Evolutionary conservation across 1,139 yeast genomes (phyloP).

Genomic region (Meyerozyma athensensis): DNA sequence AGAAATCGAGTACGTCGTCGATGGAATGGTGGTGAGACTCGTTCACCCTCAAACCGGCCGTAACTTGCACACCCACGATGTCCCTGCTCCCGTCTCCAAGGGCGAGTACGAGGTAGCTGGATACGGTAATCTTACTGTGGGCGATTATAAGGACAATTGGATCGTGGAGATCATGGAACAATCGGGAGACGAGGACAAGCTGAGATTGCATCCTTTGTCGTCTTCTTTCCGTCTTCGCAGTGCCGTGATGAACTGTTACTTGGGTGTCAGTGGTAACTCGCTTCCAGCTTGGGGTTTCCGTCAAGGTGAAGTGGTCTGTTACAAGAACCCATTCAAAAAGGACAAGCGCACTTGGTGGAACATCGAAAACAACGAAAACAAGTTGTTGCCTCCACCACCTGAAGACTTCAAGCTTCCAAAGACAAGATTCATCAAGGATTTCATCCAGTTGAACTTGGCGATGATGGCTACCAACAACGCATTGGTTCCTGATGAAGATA

Average conservation of each 20-base stretch:
- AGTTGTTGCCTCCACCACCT: slow-evolving; percentile 67
- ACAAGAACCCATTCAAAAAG: slow-evolving; percentile 67
- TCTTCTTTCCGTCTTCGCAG: slow-evolving; percentile 76
- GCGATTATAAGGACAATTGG: slow-evolving; percentile 95
- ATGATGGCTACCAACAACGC: slow-evolving; percentile 99
- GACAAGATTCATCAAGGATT: slow-evolving; percentile 82
- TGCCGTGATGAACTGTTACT: slow-evolving; percentile 70
- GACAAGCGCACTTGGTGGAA: slow-evolving; percentile 99
- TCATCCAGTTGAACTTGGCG: slow-evolving; percentile 87
- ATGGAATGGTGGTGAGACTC: slow-evolving; percentile 74
- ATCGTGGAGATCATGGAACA: slow-evolving; percentile 81
- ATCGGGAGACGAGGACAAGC: slow-evolving; percentile 62
- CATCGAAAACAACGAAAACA: slow-evolving; percentile 79
- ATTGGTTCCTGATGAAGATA: slow-evolving; percentile 86
- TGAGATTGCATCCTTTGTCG: slow-evolving; percentile 78
- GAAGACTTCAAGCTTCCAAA: slow-evolving; percentile 73
- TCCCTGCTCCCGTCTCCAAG: slow-evolving; percentile 75
- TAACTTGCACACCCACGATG: slow-evolving; percentile 83
- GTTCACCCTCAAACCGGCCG: slow-evolving; percentile 80
- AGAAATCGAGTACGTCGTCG: slow-evolving; percentile 54
- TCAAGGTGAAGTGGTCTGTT: slow-evolving; percentile 93
- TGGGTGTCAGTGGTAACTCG: slow-evolving; percentile 73
- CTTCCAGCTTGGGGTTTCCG: slow-evolving; percentile 98
- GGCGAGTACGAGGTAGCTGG: slow-evolving; percentile 82
- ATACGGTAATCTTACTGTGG: slow-evolving; percentile 82